These are phyloP conservation scores for Camelina hispida DNA, from an alignment of 345 rosid species.

Conservation along the genomic window DNA sequence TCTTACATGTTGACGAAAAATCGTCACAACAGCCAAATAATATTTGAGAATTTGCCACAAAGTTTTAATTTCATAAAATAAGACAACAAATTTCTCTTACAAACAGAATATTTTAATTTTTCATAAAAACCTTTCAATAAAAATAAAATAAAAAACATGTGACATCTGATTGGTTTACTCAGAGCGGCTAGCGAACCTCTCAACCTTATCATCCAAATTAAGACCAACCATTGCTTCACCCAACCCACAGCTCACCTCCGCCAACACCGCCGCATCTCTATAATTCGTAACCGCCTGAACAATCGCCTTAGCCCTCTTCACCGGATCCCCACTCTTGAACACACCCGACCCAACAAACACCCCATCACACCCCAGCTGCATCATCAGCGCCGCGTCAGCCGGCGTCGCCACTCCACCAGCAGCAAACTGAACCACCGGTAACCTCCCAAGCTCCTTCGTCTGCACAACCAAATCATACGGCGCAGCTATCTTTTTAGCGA, in stretches of 20 bases:
- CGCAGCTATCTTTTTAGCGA: constrained; percentile 69
- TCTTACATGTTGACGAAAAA: too few relatives aligned
- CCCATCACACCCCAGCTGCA: constrained; percentile 78
- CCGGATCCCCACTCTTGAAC: constrained; percentile 76
- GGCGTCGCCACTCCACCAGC: constrained; percentile 85
- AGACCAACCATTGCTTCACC: constrained; percentile 81
- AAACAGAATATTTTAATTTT: too few relatives aligned
- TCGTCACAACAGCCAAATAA: too few relatives aligned
- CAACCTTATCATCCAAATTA: constrained; percentile 61
- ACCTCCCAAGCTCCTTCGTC: constrained; percentile 74
- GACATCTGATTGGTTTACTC: constrained; percentile 43
- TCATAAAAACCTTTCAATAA: too few relatives aligned
- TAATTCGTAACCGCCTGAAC: constrained; percentile 74
- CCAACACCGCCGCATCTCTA: constrained; percentile 62
- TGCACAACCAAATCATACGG: constrained; percentile 72
- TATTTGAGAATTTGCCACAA: too few relatives aligned
- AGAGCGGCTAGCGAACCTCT: constrained; percentile 69
- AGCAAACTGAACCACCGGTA: constrained; percentile 73
- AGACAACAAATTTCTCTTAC: too few relatives aligned
- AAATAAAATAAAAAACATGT: not conserved
- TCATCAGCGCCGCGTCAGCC: constrained; percentile 78
- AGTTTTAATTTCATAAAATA: too few relatives aligned
- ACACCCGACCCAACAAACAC: constrained; percentile 75
- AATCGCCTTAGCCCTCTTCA: constrained; percentile 65
- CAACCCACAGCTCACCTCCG: constrained; percentile 70